These are phyloP conservation scores for Pyrus communis DNA, from an alignment of 306 rosid species.

Conservation along the genomic window DNA sequence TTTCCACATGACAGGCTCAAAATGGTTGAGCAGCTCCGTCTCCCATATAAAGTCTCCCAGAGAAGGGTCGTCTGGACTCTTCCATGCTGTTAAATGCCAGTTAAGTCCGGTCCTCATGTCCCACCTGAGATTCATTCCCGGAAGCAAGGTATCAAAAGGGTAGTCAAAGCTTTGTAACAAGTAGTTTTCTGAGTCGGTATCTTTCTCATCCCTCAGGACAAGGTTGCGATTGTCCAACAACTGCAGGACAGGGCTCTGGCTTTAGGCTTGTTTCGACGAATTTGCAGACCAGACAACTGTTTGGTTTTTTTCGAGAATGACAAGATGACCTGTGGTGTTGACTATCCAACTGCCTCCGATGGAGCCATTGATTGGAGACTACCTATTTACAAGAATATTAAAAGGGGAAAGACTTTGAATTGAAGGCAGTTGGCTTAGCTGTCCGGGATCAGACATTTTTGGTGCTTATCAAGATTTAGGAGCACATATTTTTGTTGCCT, in stretches of 20 bases:
- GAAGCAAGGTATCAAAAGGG: conserved; percentile 31
- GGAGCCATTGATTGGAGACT: too few species aligned
- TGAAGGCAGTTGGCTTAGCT: too few species aligned
- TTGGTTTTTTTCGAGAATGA: conserved; percentile 8
- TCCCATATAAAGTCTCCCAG: conserved; percentile 22
- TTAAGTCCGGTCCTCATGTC: conserved; percentile 24
- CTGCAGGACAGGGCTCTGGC: conserved; percentile 10
- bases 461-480: too few species aligned
- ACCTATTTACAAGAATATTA: too few species aligned
- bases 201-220: conserved; percentile 25
- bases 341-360: conserved; percentile 5
- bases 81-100: conserved; percentile 40
- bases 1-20: conserved; percentile 23
- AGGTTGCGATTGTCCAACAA: conserved; percentile 46
- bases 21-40: conserved; percentile 10
- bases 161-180: conserved; percentile 46
- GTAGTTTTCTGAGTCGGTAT: not conserved
- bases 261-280: conserved; percentile 8
- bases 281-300: conserved; percentile 34
- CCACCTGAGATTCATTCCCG: conserved; percentile 53
- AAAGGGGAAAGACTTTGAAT: too few species aligned
- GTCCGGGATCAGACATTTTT: too few species aligned
- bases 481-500: too few species aligned
- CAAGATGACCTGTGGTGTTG: conserved; percentile 22
- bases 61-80: conserved; percentile 37